A percentile compares a stretch with the other conserved stretches of the same genome.
Conservation (phyloP, 1,284 basidiomycete genomes). For the Amylostereum areolatum region DNA sequence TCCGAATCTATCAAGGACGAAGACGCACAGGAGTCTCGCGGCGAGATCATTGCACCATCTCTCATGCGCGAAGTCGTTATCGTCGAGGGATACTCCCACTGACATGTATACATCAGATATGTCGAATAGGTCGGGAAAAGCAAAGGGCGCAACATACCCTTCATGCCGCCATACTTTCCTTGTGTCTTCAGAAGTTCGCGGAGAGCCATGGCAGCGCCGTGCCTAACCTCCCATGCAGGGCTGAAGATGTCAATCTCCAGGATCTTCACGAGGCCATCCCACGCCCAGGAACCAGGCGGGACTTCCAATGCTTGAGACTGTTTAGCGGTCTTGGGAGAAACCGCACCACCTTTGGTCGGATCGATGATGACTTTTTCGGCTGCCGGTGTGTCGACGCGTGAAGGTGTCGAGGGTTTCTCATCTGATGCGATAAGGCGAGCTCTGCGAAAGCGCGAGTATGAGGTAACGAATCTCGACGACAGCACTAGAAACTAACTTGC, state of each 20-base stretch:
- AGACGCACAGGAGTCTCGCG: conserved; percentile 83
- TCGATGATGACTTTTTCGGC: conserved; percentile 70
- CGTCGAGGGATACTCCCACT: conserved; percentile 45
- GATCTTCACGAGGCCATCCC: conserved; percentile 80
- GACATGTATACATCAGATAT: conserved; percentile 4
- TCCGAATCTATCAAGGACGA: conserved; percentile 95
- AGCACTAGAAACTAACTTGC: conserved; percentile 42
- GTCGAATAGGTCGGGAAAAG: conserved; percentile 11
- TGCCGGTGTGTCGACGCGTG: conserved; percentile 52
- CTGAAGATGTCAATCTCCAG: conserved; percentile 86
- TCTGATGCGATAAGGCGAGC: conserved; percentile 63
- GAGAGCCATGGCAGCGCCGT: conserved; percentile 90
- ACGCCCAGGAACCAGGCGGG: conserved; percentile 77
- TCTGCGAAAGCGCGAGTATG: conserved; percentile 32
- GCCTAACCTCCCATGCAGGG: conserved; percentile 89
- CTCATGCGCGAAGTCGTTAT: conserved; percentile 69
- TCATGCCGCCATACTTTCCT: conserved; percentile 80
- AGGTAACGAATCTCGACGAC: not conserved
- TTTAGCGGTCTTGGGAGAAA: conserved; percentile 68
- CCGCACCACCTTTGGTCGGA: conserved; percentile 74
- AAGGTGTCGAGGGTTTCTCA: conserved; percentile 32
- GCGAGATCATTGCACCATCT: conserved; percentile 88
- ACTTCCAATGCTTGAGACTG: conserved; percentile 72
- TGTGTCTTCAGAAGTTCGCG: conserved; percentile 87
- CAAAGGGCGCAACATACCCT: conserved; percentile 36